A percentile compares a stretch with the other conserved stretches of the same genome.
Conservation (phyloP, 345 rosid species). For the Moricandia moricandioides region DNA sequence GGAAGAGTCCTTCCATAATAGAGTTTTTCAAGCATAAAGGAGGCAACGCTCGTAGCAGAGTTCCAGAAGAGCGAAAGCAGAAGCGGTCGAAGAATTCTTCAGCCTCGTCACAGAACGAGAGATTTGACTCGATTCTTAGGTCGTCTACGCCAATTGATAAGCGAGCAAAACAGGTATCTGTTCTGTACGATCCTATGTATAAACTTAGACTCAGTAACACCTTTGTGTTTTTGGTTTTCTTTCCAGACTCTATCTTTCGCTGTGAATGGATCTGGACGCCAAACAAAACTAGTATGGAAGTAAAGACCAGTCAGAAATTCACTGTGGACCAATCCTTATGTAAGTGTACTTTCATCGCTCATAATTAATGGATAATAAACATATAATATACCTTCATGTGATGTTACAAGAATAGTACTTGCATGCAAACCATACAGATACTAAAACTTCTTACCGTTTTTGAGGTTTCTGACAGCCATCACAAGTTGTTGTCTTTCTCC, state of each 20-base stretch:
- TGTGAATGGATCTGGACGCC: constrained; percentile 52
- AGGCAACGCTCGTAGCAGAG: constrained; percentile 44
- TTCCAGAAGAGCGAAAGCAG: constrained; percentile 56
- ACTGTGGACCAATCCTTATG: background rate
- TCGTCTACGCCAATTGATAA: constrained; percentile 44
- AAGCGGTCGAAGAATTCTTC: constrained; percentile 44
- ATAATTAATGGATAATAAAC: background rate
- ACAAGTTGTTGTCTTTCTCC: constrained; percentile 90
- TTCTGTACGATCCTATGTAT: background rate
- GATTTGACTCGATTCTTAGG: constrained; percentile 35
- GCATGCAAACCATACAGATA: constrained; percentile 26
- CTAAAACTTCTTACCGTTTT: constrained; percentile 67
- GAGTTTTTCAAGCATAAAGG: constrained; percentile 82
- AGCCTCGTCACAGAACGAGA: constrained; percentile 40
- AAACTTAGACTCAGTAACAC: background rate
- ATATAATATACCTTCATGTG: background rate
- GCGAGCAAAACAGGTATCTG: constrained; percentile 59
- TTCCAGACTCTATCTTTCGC: constrained; percentile 66
- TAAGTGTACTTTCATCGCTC: background rate
- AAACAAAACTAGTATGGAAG: constrained; percentile 82
- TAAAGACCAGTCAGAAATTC: background rate
- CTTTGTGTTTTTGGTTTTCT: background rate
- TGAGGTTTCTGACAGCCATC: constrained; percentile 74
- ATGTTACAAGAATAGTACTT: constrained; percentile 17
- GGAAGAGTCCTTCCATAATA: constrained; percentile 75